Conservation (phyloP, 306 rosid genomes). For the Lathyrus sativus region DNA sequence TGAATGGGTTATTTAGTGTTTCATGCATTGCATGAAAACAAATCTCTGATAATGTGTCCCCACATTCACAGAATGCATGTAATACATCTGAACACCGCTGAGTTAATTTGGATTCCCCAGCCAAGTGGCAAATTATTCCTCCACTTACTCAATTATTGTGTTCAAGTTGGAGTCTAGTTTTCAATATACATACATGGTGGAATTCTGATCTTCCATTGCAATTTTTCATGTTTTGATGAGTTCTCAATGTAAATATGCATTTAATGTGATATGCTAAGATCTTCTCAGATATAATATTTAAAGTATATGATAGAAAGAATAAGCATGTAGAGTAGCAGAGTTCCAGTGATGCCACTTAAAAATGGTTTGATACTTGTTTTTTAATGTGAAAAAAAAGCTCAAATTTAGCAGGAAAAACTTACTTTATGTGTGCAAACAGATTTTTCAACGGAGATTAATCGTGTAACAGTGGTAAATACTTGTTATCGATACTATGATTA, state of each 20-base stretch:
- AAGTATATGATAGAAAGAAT: neutral
- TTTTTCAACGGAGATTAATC: too few relatives aligned
- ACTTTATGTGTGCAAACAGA: too few relatives aligned
- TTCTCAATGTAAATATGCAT: neutral
- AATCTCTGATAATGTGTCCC: constrained; percentile 33
- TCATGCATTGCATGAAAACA: neutral
- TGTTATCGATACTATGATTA: too few relatives aligned
- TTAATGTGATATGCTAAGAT: neutral
- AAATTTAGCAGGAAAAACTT: too few relatives aligned
- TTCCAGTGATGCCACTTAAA: neutral
- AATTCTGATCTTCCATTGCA: neutral
- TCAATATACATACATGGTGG: constrained; percentile 12
- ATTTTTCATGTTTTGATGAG: constrained; percentile 23
- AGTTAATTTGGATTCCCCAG: constrained; percentile 30
- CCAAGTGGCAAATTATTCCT: constrained; percentile 21
- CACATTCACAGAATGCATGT: constrained; percentile 41
- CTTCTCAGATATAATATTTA: neutral
- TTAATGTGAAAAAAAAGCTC: too few relatives aligned
- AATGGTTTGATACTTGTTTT: too few relatives aligned
- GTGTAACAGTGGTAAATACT: too few relatives aligned
- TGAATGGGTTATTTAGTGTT: constrained; percentile 11
- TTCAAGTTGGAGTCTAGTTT: constrained; percentile 17
- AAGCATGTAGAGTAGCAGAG: constrained; percentile 9
- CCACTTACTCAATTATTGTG: constrained; percentile 36
- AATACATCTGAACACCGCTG: constrained; percentile 37